Percentiles rank a stretch among this genome's conserved stretches.
phyloP scores from a whole-genome alignment of 164 flowering plant genomes.

The Magnolia officinalis region DNA sequence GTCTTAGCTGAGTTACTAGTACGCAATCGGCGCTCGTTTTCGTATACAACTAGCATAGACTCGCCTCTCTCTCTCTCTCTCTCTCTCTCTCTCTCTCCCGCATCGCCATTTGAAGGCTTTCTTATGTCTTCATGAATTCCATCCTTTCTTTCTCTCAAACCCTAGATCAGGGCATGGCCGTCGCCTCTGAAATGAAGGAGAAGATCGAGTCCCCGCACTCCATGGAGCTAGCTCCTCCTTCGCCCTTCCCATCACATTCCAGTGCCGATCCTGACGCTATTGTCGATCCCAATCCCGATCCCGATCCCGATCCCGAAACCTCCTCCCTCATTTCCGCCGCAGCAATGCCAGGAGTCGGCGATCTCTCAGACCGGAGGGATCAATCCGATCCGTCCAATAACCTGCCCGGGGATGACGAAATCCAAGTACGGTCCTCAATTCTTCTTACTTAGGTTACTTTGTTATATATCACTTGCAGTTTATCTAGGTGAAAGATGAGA shows the following conservation, averaged over 20 bases:
- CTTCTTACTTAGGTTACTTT: neutral
- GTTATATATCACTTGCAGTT: neutral
- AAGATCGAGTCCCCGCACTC: neutral
- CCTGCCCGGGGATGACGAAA: conserved; percentile 16
- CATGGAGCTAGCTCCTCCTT: neutral
- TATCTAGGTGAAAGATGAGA: neutral
- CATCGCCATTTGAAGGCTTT: neutral
- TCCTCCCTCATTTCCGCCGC: conserved; percentile 9
- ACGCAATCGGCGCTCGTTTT: neutral
- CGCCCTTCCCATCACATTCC: neutral
- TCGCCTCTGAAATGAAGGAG: conserved; percentile 14
- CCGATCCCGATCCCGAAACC: conserved; percentile 21
- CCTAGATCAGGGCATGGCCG: conserved; percentile 18
- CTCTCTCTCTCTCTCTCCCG: neutral
- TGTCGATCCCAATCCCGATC: conserved; percentile 6
- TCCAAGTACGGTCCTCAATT: conserved; percentile 9
- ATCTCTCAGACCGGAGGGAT: conserved; percentile 13
- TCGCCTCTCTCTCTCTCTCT: neutral
- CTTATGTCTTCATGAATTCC: neutral
- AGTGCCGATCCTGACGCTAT: conserved; percentile 1
- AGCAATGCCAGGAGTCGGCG: conserved; percentile 12
- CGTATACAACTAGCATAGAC: neutral
- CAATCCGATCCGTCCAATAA: conserved; percentile 8
- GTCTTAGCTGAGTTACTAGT: no score
- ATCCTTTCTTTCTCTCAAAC: neutral